Conservation (phyloP, 768 basidiomycete genomes). For the Inosperma sp. region DNA sequence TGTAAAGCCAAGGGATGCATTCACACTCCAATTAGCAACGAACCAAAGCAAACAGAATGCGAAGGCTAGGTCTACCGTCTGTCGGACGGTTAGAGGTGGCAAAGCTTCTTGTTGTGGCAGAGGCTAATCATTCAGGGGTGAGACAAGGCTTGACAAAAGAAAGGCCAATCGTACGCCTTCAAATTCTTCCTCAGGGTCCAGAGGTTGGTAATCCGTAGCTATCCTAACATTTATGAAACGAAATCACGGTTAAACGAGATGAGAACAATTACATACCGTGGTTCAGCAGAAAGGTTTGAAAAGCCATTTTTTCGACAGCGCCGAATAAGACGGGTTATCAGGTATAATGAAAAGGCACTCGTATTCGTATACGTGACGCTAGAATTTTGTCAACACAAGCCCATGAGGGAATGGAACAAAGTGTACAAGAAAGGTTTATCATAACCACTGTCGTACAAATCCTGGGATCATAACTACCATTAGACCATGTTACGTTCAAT, state of each 20-base stretch:
- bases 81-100: conserved; percentile 31
- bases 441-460: conserved; percentile 58
- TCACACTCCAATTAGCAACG: conserved; percentile 87
- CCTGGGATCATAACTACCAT: conserved; percentile 26
- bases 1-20: conserved; percentile 79
- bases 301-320: conserved; percentile 16
- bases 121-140: too few species aligned
- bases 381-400: background rate
- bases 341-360: conserved; percentile 60
- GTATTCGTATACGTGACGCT: conserved; percentile 78
- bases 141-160: background rate
- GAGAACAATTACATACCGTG: background rate
- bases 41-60: conserved; percentile 92
- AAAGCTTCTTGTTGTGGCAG: conserved; percentile 1
- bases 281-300: conserved; percentile 2
- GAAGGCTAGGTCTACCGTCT: conserved; percentile 77
- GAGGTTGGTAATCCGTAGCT: too few species aligned
- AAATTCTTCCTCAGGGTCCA: too few species aligned
- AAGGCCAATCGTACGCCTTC: background rate
- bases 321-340: conserved; percentile 29
- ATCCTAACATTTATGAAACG: too few species aligned
- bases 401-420: background rate
- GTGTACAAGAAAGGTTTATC: conserved; percentile 83
- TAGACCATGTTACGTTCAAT: background rate
- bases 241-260: too few species aligned